Evolutionary conservation across 2,329 filamentous ascomycete genomes (phyloP).

Genomic region (Hypoxylon rubiginosum): DNA sequence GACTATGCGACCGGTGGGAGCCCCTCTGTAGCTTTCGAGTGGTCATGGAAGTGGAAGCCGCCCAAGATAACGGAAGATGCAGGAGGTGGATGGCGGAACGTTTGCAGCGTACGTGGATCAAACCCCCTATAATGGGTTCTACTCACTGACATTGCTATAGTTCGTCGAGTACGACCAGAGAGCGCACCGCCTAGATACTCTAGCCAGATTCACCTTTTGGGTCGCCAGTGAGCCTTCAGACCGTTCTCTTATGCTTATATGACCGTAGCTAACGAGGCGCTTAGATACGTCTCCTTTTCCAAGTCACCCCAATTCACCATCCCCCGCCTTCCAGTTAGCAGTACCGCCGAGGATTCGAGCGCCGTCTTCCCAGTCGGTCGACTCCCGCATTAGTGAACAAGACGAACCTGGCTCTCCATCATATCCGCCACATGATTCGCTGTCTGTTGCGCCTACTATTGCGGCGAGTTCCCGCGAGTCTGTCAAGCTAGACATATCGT

Average conservation of each 20-base stretch:
- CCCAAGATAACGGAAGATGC: constrained; percentile 85
- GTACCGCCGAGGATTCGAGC: constrained; percentile 83
- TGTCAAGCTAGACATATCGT: constrained; percentile 89
- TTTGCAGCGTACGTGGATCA: constrained; percentile 78
- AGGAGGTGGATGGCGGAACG: constrained; percentile 94
- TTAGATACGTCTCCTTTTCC: constrained; percentile 60
- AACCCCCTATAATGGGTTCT: not conserved
- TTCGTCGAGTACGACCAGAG: constrained; percentile 98
- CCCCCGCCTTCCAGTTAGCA: constrained; percentile 78
- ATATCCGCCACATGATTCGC: constrained; percentile 56
- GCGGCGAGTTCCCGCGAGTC: constrained; percentile 57
- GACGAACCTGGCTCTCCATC: constrained; percentile 72
- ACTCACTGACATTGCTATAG: constrained; percentile 59
- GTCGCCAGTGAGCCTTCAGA: constrained; percentile 76
- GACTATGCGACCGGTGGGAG: constrained; percentile 89
- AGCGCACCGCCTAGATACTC: constrained; percentile 86
- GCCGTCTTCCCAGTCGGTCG: constrained; percentile 87
- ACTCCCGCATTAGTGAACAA: constrained; percentile 83
- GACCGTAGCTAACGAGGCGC: constrained; percentile 39
- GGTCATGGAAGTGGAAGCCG: constrained; percentile 97
- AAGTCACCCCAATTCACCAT: constrained; percentile 74
- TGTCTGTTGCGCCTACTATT: constrained; percentile 37
- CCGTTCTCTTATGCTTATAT: constrained; percentile 18
- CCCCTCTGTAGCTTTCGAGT: constrained; percentile 88
- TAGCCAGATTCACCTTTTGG: constrained; percentile 96